These are phyloP conservation scores for Penicillium vulpinum DNA, from an alignment of 2,329 filamentous ascomycete species.

Conservation along the genomic window DNA sequence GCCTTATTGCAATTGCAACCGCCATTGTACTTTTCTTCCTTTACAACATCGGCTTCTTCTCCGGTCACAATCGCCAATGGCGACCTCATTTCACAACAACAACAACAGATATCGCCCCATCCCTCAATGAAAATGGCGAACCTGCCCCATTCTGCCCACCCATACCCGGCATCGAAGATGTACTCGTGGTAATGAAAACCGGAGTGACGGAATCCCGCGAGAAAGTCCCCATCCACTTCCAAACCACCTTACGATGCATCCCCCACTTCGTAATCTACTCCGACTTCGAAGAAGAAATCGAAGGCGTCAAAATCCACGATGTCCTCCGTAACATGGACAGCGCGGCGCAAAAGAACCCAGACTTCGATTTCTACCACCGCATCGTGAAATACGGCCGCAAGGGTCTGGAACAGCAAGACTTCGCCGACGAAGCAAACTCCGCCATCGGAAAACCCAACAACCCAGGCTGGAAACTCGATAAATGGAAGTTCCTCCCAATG, in stretches of 20 bases:
- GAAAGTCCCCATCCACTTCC: conserved; percentile 57
- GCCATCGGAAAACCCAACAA: conserved; percentile 48
- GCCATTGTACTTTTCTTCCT: conserved; percentile 57
- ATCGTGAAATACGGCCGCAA: conserved; percentile 46
- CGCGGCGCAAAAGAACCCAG: conserved; percentile 40
- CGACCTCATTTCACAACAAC: conserved; percentile 10
- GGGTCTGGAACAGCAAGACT: conserved; percentile 42
- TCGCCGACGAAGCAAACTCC: conserved; percentile 41
- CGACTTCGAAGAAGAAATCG: conserved; percentile 56
- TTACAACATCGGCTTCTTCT: conserved; percentile 61
- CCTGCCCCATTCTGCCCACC: conserved; percentile 30
- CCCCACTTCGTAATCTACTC: conserved; percentile 60
- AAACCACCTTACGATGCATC: conserved; percentile 57
- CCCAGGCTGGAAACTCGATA: conserved; percentile 54
- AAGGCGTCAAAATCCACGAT: conserved; percentile 53
- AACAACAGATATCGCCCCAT: conserved; percentile 6
- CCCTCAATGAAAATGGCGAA: conserved; percentile 14
- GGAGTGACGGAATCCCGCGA: conserved; percentile 58
- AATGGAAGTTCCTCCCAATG: conserved; percentile 61
- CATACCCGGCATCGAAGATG: conserved; percentile 49
- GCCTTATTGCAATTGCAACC: conserved; percentile 53
- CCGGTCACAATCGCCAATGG: conserved; percentile 28
- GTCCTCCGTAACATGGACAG: conserved; percentile 49
- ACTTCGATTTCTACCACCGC: conserved; percentile 56
- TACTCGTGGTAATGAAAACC: conserved; percentile 60